These are phyloP conservation scores for Colletotrichum gigasporum DNA, from an alignment of 2,329 filamentous ascomycete genomes.

Conservation along the genomic window DNA sequence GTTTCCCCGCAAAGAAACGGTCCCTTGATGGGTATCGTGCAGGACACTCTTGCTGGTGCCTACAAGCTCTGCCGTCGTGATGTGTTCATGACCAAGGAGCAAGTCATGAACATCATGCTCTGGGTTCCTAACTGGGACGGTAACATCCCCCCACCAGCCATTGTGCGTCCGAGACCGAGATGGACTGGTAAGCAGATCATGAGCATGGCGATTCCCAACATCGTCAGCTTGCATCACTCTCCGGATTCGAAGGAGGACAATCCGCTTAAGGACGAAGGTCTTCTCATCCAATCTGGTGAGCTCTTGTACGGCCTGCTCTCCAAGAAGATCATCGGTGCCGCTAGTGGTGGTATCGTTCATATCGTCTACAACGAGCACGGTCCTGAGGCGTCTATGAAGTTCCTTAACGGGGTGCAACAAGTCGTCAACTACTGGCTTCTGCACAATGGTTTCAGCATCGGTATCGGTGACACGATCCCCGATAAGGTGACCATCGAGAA, in stretches of 20 bases:
- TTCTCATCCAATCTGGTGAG: constrained; percentile 87
- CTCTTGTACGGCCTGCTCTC: constrained; percentile 89
- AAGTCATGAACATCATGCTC: constrained; percentile 96
- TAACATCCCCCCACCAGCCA: constrained; percentile 90
- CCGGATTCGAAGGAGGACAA: constrained; percentile 67
- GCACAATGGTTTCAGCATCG: constrained; percentile 96
- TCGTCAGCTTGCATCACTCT: constrained; percentile 81
- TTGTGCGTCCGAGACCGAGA: constrained; percentile 87
- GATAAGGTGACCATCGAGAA: constrained; percentile 84
- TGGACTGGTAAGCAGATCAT: constrained; percentile 99
- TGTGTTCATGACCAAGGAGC: constrained; percentile 86
- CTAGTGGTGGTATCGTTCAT: constrained; percentile 90
- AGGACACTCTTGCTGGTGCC: constrained; percentile 94
- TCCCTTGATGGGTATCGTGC: constrained; percentile 98
- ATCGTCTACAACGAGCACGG: constrained; percentile 97
- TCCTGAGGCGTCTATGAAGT: constrained; percentile 84
- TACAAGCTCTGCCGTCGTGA: constrained; percentile 98
- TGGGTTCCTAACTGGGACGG: constrained; percentile 99
- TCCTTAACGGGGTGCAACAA: constrained; percentile 94
- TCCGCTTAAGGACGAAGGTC: constrained; percentile 78
- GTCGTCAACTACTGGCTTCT: constrained; percentile 98
- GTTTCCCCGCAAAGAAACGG: constrained; percentile 97
- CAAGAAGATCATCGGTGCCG: constrained; percentile 94
- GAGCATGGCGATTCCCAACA: constrained; percentile 88
- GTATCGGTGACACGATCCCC: constrained; percentile 97